Conservation (phyloP, 2,329 filamentous ascomycete genomes). For the Pestalotiopsis sp. region DNA sequence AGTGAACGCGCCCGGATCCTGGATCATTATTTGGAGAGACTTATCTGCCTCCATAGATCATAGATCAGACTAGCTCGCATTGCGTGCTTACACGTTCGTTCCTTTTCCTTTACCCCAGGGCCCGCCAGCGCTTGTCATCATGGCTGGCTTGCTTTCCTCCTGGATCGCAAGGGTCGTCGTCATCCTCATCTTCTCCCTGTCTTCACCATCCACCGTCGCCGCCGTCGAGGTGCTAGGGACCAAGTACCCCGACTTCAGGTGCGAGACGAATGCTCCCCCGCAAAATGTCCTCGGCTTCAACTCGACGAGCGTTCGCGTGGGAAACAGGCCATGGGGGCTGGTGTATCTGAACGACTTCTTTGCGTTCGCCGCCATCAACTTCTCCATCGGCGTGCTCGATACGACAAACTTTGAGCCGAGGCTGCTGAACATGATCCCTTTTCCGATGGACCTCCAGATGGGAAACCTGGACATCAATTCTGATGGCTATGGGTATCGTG, state of each 20-base stretch:
- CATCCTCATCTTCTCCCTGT: neutral
- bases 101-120: neutral
- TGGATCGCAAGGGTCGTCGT: neutral
- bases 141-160: neutral
- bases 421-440: neutral
- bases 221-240: neutral
- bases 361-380: slow-evolving; percentile 8
- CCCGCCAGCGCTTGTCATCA: neutral
- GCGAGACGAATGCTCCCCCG: neutral
- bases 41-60: neutral
- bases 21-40: neutral
- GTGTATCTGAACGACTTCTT: neutral
- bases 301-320: neutral
- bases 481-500: slow-evolving; percentile 10
- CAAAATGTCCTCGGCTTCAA: neutral
- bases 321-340: neutral
- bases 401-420: neutral
- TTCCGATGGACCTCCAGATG: neutral
- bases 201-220: neutral
- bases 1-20: neutral
- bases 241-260: neutral
- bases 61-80: neutral
- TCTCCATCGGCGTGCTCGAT: slow-evolving; percentile 6
- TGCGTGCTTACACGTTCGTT: neutral
- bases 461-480: neutral